phyloP scores from a whole-genome alignment of 2,329 filamentous ascomycete species.

The Tolypocladium paradoxum region DNA sequence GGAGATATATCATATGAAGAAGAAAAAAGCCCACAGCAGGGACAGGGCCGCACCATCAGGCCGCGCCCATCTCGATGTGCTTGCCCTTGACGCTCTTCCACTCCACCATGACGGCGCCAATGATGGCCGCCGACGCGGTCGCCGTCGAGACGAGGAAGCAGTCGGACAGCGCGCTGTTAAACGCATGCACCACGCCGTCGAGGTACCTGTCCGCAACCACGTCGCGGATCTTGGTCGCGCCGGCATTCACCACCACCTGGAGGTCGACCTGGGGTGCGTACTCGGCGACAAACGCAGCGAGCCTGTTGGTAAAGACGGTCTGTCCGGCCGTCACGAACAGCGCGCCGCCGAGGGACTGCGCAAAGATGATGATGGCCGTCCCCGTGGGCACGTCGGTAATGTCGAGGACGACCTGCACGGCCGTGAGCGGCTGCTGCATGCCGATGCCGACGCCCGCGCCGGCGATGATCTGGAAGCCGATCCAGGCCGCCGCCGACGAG shows the following conservation, averaged over 20 bases:
- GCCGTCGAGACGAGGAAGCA: conserved; percentile 33
- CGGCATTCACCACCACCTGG: conserved; percentile 17
- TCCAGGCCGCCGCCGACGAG: conserved; percentile 26
- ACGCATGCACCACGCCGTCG: conserved; percentile 25
- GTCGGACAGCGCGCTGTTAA: conserved; percentile 32
- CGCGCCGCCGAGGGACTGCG: conserved; percentile 28
- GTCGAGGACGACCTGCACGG: conserved; percentile 27
- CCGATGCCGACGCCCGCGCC: conserved; percentile 27
- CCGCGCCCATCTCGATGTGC: conserved; percentile 23
- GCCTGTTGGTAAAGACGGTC: conserved; percentile 37
- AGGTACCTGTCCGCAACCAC: conserved; percentile 17
- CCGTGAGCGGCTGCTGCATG: conserved; percentile 28
- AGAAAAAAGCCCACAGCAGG: too few species aligned
- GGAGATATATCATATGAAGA: too few species aligned
- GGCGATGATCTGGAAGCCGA: conserved; percentile 32
- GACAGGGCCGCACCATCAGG: too few species aligned
- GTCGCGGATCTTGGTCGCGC: conserved; percentile 26
- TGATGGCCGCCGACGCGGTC: conserved; percentile 30
- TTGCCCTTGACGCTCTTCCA: conserved; percentile 49
- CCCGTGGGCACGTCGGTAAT: conserved; percentile 29
- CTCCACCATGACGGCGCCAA: conserved; percentile 34
- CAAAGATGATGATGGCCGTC: conserved; percentile 19
- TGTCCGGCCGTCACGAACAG: conserved; percentile 39
- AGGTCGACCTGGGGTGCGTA: conserved; percentile 24
- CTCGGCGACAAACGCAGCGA: conserved; percentile 26